Evolutionary conservation across 306 rosid species (phyloP), one percentile per base, ranked within the genome.

Genomic region (Herpetospermum pedunculosum): DNA sequence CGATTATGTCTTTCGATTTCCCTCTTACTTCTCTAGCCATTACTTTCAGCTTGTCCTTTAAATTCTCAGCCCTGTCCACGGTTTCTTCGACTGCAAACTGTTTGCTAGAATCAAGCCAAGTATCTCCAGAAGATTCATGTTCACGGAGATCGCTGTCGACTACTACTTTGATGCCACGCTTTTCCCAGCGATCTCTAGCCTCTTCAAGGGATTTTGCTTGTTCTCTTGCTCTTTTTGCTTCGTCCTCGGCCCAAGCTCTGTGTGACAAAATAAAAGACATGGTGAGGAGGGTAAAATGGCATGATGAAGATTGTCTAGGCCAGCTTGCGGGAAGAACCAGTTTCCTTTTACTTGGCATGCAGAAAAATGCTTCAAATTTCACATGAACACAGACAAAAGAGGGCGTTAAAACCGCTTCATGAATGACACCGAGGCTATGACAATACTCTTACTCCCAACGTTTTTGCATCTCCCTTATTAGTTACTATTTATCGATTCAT

Each of bases 231-330:
- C 96, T 85, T 81, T 85, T 91, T 29, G 99, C 97, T 84, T 95
- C 99, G 32, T 95, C 97, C 85, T 95, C 99, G 0, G 99, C 99
- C 99, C 99, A 94, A 72, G 92, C 74, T 88, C 99, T 95, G 86
- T 41, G 47, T 59, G 37, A 21, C 38, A 54, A 53, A 54, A 75
- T 73, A 29, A 15, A 28, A 75, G 73, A 48, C 10, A 9, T 8
- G 34, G 30, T 50, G 23, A 47, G 48, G 34, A 16, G 49, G 18
- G 29, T 72, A 72, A 32, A 72, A 10, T 70, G 41, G 43, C 28
- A 68, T 68, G 60, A 8, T 48, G 59, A 28, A 70, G 58, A 48
- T 44, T 7, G 43, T n/a, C n/a, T n/a, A n/a, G n/a, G n/a, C n/a
- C n/a, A n/a, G 35, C 35, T 63, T 34, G 71, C 9, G 25, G 68